A percentile compares a stretch with the other conserved stretches of the same genome.
These are phyloP conservation scores for Zygosaccharomyces sapae DNA, from an alignment of 1,139 yeast species.

Conservation along the genomic window DNA sequence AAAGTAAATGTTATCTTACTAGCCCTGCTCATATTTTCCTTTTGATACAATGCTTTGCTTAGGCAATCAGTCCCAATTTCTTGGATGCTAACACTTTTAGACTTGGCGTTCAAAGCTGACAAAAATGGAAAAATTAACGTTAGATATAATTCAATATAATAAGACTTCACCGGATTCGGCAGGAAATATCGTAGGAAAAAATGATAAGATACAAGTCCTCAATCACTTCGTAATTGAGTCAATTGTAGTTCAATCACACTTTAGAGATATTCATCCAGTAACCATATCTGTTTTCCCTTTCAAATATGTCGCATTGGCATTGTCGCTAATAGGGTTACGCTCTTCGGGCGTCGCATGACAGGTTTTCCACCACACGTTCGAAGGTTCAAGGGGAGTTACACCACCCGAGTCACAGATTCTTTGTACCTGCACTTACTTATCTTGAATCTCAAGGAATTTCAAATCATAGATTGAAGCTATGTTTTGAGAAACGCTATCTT, in stretches of 20 bases:
- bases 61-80: no score
- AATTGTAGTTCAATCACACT: no score
- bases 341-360: constrained; percentile 4
- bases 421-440: no score
- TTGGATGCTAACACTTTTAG: no score
- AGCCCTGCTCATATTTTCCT: constrained; percentile 53
- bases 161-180: no score
- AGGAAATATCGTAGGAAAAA: no score
- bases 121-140: background rate
- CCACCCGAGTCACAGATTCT: background rate
- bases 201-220: no score
- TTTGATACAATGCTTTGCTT: constrained; percentile 23
- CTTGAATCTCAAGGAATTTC: no score
- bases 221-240: no score
- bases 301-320: background rate
- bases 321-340: constrained; percentile 5
- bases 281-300: no score
- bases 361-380: background rate
- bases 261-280: no score
- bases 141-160: background rate
- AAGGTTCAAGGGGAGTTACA: background rate
- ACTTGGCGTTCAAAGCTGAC: background rate
- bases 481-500: constrained; percentile 20
- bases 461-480: constrained; percentile 1
- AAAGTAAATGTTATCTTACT: constrained; percentile 65